Evolutionary conservation across 163 green algal genomes (phyloP), one percentile per base, ranked within the genome.

Genomic region (Chlamydomonas reinhardtii): DNA sequence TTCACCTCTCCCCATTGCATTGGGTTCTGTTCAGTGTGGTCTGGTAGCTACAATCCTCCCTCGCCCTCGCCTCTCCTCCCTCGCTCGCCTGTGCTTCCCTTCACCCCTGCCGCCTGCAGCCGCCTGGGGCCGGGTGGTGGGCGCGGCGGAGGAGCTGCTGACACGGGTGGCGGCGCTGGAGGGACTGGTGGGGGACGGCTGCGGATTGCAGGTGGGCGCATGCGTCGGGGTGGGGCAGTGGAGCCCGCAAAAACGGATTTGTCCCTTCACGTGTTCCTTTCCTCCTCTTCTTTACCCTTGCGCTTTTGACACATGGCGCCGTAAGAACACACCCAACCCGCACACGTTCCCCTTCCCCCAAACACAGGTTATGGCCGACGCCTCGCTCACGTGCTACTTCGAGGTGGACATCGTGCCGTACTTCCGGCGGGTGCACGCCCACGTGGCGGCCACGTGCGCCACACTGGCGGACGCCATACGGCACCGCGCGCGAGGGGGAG

Each of bases 141-240:
- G 5, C 27, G 4, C 8, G 20, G 52, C 52, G 20, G 70, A 79
- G 34, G 34, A n/a, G 69, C 69, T 86, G 54, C 27, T 86, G 5
- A n/a, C 35, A 3, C 69, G 70, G 25, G 69, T 86, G 56, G 34
- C 80, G 48, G 71, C 80, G 24, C 70, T 86, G 25, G 80, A 86
- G 80, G 65, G 54, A 16, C 52, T 77, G 17, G 29, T 64, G 52
- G 68, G 75, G 25, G 79, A 76, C 66, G 20, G 65, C n/a, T 39
- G 29, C 11, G 64, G 25, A 65, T 39, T 43, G 76, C 76, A 75
- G 25, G 74, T 82, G 34, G 0, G 74, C 27, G 56, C 37, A 52
- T 62, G 22, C 24, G 72, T 29, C 27, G 72, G 24, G 72, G 5
- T 48, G 39, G 39, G 39, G n/a, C n/a, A n/a, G n/a, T n/a, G n/a